Evolutionary conservation across 108 stramenopile species (phyloP).

Genomic region (Epipyxis sp.): DNA sequence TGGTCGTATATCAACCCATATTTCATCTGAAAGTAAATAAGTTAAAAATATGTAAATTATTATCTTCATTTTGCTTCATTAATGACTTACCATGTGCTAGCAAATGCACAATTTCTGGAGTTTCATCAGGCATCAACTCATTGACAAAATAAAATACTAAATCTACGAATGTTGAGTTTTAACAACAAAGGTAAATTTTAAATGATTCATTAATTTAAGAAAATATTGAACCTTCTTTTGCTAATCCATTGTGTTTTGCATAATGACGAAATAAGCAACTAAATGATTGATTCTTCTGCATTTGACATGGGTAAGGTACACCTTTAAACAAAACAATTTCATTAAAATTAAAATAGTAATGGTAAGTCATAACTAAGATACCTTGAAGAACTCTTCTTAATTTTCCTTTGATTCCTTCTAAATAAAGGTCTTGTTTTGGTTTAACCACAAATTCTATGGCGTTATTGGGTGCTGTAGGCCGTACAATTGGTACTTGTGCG

Average conservation of each 20-base stretch:
- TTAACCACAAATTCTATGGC: constrained; percentile 30
- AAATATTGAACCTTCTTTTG: constrained; percentile 70
- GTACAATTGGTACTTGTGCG: too few species aligned
- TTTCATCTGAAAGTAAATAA: constrained; percentile 9
- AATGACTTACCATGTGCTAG: background rate
- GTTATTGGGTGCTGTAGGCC: too few species aligned
- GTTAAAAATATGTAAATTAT: too few species aligned
- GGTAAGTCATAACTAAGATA: too few species aligned
- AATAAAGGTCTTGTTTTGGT: constrained; percentile 19
- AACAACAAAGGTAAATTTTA: background rate
- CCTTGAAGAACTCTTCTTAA: constrained; percentile 21
- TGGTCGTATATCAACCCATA: background rate
- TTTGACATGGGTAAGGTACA: constrained; percentile 64
- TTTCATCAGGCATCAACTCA: constrained; percentile 27
- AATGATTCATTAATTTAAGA: background rate
- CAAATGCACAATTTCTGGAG: constrained; percentile 27
- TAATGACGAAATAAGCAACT: constrained; percentile 93
- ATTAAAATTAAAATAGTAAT: too few species aligned
- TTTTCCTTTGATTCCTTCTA: background rate
- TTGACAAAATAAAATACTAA: constrained; percentile 24
- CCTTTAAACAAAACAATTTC: background rate
- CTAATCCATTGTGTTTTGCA: constrained; percentile 93
- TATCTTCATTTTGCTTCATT: too few species aligned
- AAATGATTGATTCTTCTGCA: constrained; percentile 93
- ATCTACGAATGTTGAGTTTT: too few species aligned